Evolutionary conservation across 129 eudicot genomes (phyloP).

Genomic region (Escallonia rubra): DNA sequence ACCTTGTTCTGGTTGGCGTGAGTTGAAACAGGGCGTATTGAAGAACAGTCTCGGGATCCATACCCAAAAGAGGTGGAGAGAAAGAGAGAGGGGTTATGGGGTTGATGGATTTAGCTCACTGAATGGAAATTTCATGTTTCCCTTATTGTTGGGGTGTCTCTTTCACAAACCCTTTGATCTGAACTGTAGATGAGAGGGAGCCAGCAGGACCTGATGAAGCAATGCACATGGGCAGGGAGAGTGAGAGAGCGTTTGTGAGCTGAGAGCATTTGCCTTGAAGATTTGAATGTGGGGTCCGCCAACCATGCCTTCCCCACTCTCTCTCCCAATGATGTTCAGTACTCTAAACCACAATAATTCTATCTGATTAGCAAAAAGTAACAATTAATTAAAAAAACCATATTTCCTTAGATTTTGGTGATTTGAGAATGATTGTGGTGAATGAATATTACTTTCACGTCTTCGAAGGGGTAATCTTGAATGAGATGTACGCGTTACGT

Average conservation of each 20-base stretch:
- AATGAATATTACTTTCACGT: too few relatives aligned
- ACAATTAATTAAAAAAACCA: too few relatives aligned
- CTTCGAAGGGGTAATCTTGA: too few relatives aligned
- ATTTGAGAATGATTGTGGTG: too few relatives aligned
- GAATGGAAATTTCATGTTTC: conserved; percentile 24
- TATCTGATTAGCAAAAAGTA: too few relatives aligned
- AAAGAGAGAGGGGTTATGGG: conserved; percentile 1
- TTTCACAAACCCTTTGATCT: conserved; percentile 30
- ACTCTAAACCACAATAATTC: too few relatives aligned
- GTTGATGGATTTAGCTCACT: conserved; percentile 13
- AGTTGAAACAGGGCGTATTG: conserved; percentile 85
- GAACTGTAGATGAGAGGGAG: conserved; percentile 31
- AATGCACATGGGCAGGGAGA: conserved; percentile 41
- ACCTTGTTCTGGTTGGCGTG: conserved; percentile 93
- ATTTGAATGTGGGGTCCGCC: conserved; percentile 30
- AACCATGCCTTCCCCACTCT: background rate
- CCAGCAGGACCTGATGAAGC: conserved; percentile 67
- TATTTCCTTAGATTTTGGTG: too few relatives aligned
- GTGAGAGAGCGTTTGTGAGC: conserved; percentile 20
- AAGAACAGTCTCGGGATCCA: conserved; percentile 61
- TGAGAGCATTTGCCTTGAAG: conserved; percentile 11
- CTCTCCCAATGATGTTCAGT: too few relatives aligned
- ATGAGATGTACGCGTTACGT: too few relatives aligned
- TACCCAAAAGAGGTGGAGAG: conserved; percentile 2
- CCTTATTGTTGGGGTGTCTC: conserved; percentile 26